Conservation (phyloP, 208 protist species). For the Endotrypanum monterogeii region DNA sequence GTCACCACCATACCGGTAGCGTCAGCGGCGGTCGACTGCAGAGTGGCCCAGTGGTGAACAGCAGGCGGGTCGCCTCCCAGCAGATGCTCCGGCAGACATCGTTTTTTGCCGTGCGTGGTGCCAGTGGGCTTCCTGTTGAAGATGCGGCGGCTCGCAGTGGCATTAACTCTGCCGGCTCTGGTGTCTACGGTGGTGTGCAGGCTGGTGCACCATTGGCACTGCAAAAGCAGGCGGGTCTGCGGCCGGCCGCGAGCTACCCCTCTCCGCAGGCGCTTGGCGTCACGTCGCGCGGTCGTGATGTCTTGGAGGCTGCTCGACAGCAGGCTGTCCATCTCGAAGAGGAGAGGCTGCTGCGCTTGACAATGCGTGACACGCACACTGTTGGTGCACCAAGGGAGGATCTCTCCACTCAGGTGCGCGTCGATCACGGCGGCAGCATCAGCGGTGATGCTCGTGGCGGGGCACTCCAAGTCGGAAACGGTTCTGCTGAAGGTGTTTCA, state of each 20-base stretch:
- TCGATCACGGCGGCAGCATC: not conserved
- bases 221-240: slow-evolving; percentile 21
- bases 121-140: slow-evolving; percentile 50
- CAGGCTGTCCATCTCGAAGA: slow-evolving; percentile 40
- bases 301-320: slow-evolving; percentile 49
- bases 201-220: slow-evolving; percentile 41
- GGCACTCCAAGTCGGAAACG: not conserved
- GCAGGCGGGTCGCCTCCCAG: slow-evolving; percentile 22
- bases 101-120: slow-evolving; percentile 66
- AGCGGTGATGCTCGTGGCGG: not conserved
- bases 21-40: not conserved
- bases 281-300: slow-evolving; percentile 49
- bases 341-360: slow-evolving; percentile 40
- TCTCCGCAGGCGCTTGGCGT: slow-evolving; percentile 47
- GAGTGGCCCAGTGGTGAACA: not conserved
- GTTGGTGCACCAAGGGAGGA: not conserved
- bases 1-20: not conserved
- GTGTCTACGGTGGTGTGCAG: slow-evolving; percentile 58
- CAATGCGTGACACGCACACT: slow-evolving; percentile 10
- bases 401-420: slow-evolving; percentile 1
- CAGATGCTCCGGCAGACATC: slow-evolving; percentile 36
- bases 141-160: slow-evolving; percentile 26
- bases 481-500: not conserved
- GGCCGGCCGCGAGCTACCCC: slow-evolving; percentile 26
- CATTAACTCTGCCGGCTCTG: slow-evolving; percentile 18